These are phyloP conservation scores for Flaveria floridana DNA, from an alignment of 140 eudicot genomes.

Conservation along the genomic window DNA sequence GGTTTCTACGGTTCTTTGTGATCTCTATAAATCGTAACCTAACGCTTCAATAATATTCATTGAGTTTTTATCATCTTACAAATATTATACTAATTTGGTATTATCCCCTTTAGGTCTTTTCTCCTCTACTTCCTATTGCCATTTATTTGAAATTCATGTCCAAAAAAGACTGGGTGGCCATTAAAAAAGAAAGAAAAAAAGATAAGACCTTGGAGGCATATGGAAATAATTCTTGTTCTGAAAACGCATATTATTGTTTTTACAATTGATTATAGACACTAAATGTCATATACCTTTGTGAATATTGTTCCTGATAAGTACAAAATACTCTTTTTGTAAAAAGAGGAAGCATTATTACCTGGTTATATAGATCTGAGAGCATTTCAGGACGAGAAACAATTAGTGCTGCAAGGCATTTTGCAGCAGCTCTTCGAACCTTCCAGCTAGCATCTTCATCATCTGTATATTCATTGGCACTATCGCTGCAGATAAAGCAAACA, in stretches of 20 bases:
- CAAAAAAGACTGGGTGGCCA: background rate
- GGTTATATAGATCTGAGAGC: slow-evolving; percentile 72
- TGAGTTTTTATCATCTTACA: too few relatives aligned
- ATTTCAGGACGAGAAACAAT: slow-evolving; percentile 98
- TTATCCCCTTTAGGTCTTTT: background rate
- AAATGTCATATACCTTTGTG: background rate
- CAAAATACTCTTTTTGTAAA: slow-evolving; percentile 14
- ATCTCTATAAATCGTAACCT: too few relatives aligned
- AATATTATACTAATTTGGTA: background rate
- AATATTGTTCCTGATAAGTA: slow-evolving; percentile 2
- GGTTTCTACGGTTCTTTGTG: too few relatives aligned
- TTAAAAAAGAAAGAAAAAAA: too few relatives aligned
- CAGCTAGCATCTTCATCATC: slow-evolving; percentile 99
- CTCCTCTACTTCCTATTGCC: background rate
- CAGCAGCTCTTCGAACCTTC: slow-evolving; percentile 99
- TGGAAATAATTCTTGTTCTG: background rate
- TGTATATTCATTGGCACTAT: slow-evolving; percentile 94
- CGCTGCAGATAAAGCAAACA: slow-evolving; percentile 53
- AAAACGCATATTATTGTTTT: too few relatives aligned
- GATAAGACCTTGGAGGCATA: background rate
- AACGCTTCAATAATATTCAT: too few relatives aligned
- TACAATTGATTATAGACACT: background rate
- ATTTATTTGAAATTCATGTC: background rate
- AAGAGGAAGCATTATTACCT: slow-evolving; percentile 48
- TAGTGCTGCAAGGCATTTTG: slow-evolving; percentile 89